Base-by-base conservation (phyloP, 176 grass and related monocot species). In the Oryza australiensis region DNA sequence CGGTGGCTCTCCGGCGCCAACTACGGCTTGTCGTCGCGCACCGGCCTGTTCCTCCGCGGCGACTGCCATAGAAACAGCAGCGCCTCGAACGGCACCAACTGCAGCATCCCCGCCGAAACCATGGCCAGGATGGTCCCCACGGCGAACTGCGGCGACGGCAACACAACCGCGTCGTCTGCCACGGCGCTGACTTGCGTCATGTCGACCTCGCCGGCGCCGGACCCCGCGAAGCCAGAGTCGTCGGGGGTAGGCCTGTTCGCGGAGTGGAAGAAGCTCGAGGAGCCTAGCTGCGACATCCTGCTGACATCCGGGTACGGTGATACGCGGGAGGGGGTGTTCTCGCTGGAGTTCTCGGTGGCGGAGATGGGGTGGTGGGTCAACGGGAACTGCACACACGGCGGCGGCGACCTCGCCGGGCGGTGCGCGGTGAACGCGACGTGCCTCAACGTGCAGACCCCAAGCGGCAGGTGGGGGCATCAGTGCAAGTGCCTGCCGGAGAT, bases 291-390 rank as follows among this genome's bases (percentile, higher is more conserved):
- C 62, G 0, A 7, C 2, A 9, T 82, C 62, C 27, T 88, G 23
- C 76, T 94, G 34, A 85, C 86, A 0, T 43, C 92, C 0, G 7
- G 85, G 81, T 87, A 86, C 64, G 5, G 2, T 0, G 1, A 2
- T 0, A 30, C 48, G 12, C 0, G 6, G 11, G 27, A 27, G 8
- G 73, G 32, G 0, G 3, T 71, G 77, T 0, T 24, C 1, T 28
- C 83, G 12, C 46, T 98, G 64, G 62, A 87, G 59, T 68, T 98
- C 84, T 18, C 66, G 34, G 4, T 63, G 5, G 79, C 46, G 11
- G 88, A 98, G 87, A 30, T 93, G 0, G 90, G 72, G 0, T 98
- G 95, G 95, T 98, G 95, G 95, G 30, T 98, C 57, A 9, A 82
- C 29, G 92, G 92, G 63, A 22, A 11, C 5, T 94, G 94, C 74